Base-by-base conservation (phyloP, 371 early-diverging fungal genomes). In the Mortierella sp. region DNA sequence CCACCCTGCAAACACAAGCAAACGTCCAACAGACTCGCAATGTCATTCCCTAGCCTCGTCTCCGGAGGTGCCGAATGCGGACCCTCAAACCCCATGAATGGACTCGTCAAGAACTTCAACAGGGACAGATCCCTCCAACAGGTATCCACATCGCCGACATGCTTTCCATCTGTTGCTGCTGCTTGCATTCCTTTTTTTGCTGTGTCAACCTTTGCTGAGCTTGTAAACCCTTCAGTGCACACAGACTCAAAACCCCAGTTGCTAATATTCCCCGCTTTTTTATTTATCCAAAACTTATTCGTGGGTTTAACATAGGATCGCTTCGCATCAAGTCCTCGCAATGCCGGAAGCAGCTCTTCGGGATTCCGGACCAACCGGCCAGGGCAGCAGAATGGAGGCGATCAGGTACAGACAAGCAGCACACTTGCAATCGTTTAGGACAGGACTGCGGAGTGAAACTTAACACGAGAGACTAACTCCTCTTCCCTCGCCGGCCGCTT, bases 101-200 rank as follows among this genome's bases (percentile, higher is more conserved):
- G 93, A 8, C 90, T 96, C 76, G 91, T 93, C 91, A 96, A 96
- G 86, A 95, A 93, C 80, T 93, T 96, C 79, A 88, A 91, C 57
- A 91, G 93, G 74, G 96, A 96, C 84, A 91, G 94, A 70, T 94
- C 96, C 2, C 88, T 95, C 37, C 95, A 95, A 82, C 96, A 95
- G 91, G 96, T 93, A 48, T 6, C 34, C 53, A 21, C 44, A 43
- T 51, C 26, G 28, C 6, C 55, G 16, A 3, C 46, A 24, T 34
- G 34, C 61, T 34, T 2, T 16, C 28, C 31, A 26, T 13, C n/a
- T n/a, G 9, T 61, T 6, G 14, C 19, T 61, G 61, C 19, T 53
- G 21, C 59, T 19, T 48, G 43, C 16, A 50, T 43, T 74, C 48
- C 19, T 13, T 43, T 19, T 43, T 57, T 46, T 46, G 6, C 10